Base-by-base conservation (phyloP, 345 rosid species). In the Combretum micranthum region DNA sequence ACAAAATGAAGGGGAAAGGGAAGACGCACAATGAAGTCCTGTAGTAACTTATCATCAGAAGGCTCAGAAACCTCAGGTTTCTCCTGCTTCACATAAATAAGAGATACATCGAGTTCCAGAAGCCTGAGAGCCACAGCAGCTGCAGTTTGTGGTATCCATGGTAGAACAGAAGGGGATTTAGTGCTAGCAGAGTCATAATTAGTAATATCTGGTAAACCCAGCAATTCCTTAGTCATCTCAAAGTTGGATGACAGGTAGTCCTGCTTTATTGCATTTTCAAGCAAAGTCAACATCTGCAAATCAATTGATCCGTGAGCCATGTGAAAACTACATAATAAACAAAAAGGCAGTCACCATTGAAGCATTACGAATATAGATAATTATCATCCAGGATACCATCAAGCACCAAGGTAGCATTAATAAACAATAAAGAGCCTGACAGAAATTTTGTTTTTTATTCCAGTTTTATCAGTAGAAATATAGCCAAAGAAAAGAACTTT, bases 91-190 rank as follows among this genome's bases (percentile, higher is more conserved):
- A 72, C 63, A 17, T 81, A 87, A 48, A 67, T 51, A 59, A 90
- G 71, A 42, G 85, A 85, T 12, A 79, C 64, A 64, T 90, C 97
- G 32, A 94, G 77, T 64, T 90, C 97, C 44, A 79, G 73, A 70
- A 94, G 90, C 77, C 99, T 84, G 67, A 87, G 58, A 69, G 90
- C 92, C 54, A 81, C 84, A 26, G 97, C 99, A 50, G 93, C 75
- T 56, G 79, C 69, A 39, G 96, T 84, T 75, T 69, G 79, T n/a
- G 99, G 99, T 66, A 90, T 76, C 99, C 99, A 94, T n/a, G 99
- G 95, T 53, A 94, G 87, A 39, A 87, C 77, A 48, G 77, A 60
- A 67, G 85, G 80, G 15, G 77, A 77, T 42, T 47, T 74, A 20
- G 44, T 51, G 67, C 72, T 72, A 59, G 64, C 54, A 54, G 47